These are phyloP conservation scores for Hanseniaspora occidentalis DNA, from an alignment of 805 yeast genomes.

Conservation along the genomic window DNA sequence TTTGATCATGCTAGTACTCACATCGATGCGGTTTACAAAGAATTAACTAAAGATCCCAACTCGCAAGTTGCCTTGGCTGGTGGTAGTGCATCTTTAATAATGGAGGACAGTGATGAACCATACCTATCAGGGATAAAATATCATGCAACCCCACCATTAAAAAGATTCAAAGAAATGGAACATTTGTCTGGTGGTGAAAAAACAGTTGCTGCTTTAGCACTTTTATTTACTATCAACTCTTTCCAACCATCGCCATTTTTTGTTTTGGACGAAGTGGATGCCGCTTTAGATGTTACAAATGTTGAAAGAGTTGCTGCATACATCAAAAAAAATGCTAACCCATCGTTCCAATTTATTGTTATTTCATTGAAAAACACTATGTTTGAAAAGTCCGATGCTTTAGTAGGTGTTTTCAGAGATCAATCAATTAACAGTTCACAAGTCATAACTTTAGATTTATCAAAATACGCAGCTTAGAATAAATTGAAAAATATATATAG, in stretches of 20 bases:
- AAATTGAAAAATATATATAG: not conserved
- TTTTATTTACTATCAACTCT: constrained; percentile 82
- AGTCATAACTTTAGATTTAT: constrained; percentile 61
- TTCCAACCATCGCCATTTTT: constrained; percentile 91
- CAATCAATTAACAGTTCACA: constrained; percentile 60
- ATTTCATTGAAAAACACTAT: constrained; percentile 80
- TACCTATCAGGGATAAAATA: constrained; percentile 72
- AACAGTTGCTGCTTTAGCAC: constrained; percentile 89
- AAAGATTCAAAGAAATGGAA: constrained; percentile 86
- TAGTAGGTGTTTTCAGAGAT: constrained; percentile 87
- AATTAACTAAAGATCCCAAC: constrained; percentile 47
- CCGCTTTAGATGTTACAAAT: constrained; percentile 85
- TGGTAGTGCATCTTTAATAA: constrained; percentile 81
- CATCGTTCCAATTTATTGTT: constrained; percentile 80
- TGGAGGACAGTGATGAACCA: constrained; percentile 87
- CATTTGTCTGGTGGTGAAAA: constrained; percentile 93
- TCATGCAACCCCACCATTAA: constrained; percentile 94
- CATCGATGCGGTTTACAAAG: constrained; percentile 73
- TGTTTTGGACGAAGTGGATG: constrained; percentile 95
- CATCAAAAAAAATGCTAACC: constrained; percentile 61
- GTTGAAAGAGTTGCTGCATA: constrained; percentile 81
- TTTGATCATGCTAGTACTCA: constrained; percentile 62
- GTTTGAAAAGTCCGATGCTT: constrained; percentile 78
- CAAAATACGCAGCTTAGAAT: not conserved
- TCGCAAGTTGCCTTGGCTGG: constrained; percentile 64